Evolutionary conservation across 1,139 yeast species (phyloP), one percentile per base, ranked within the genome.

Genomic region (Debaryomyces robertsiae): DNA sequence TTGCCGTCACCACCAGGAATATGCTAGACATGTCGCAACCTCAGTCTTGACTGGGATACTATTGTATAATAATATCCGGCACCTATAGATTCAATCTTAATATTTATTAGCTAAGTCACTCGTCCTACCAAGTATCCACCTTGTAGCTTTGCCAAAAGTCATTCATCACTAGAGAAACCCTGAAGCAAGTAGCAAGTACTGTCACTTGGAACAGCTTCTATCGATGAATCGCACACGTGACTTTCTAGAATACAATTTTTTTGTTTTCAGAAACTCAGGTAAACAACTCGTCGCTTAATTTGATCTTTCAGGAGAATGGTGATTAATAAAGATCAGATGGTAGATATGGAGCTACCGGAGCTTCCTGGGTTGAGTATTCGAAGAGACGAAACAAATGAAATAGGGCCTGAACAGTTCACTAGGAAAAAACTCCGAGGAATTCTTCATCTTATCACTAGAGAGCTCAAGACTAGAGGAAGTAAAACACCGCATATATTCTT

Each of bases 361-460:
- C 54, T 62, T 17, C 68, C 63, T 33, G 48, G 38, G 13, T 31
- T 35, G 13, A 35, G 34, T 25, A 32, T 24, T 24, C 28, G 31
- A 24, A 23, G 14, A 4, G 25, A 16, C 6, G 36, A 33, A 14
- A 38, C 18, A 25, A 34, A 30, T 30, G 32, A 32, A 11, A 56
- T 61, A 13, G 35, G 38, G 6, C 38, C 54, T 6, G 58, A 51
- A 28, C 82, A 78, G 48, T 80, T 84, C 49, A 74, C 83, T 22
- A 65, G 91, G 41, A 81, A 81, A 50, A 81, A 81, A 40, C 72
- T 84, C 18, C 81, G 82, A 55, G 75, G 75, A 27, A 66, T 82
- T n/a, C 70, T 85, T 36, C 93, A 84, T 60, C 52, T 71, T 29
- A 76, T 85, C 32, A 85, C 94, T 0, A 77, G 77, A 9, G 86